Evolutionary conservation across 164 flowering plant species (phyloP).

Genomic region (Piper betle): DNA sequence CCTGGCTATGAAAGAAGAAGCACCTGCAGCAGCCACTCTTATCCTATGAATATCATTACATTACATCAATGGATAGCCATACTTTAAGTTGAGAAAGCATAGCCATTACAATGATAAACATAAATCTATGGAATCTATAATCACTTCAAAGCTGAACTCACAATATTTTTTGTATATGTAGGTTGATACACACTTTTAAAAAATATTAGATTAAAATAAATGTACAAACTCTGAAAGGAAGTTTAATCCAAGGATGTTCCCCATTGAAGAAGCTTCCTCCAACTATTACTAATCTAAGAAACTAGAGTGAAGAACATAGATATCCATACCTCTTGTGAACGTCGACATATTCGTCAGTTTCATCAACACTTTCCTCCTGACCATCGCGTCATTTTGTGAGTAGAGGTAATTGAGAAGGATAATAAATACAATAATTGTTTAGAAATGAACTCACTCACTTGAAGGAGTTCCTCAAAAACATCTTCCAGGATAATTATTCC

Average conservation of each 20-base stretch:
- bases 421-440: background rate
- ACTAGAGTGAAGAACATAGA: background rate
- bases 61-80: background rate
- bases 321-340: constrained; percentile 46
- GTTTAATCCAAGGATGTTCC: background rate
- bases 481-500: constrained; percentile 97
- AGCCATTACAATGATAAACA: too few relatives aligned
- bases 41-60: constrained; percentile 24
- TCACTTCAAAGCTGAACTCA: too few relatives aligned
- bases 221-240: background rate
- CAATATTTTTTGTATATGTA: too few relatives aligned
- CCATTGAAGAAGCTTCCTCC: background rate
- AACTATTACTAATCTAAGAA: too few relatives aligned
- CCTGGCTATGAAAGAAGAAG: constrained; percentile 56
- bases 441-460: constrained; percentile 26
- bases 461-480: constrained; percentile 98
- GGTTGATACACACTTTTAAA: too few relatives aligned
- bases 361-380: constrained; percentile 71
- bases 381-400: background rate
- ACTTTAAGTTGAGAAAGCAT: too few relatives aligned
- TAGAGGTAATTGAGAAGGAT: background rate
- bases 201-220: too few relatives aligned
- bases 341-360: constrained; percentile 59
- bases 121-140: too few relatives aligned
- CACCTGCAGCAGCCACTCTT: constrained; percentile 63